A percentile compares a stretch with the other conserved stretches of the same genome.
Evolutionary conservation across 2,329 filamentous ascomycete species (phyloP).

Genomic region (Hawksworthiomyces lignivorus): DNA sequence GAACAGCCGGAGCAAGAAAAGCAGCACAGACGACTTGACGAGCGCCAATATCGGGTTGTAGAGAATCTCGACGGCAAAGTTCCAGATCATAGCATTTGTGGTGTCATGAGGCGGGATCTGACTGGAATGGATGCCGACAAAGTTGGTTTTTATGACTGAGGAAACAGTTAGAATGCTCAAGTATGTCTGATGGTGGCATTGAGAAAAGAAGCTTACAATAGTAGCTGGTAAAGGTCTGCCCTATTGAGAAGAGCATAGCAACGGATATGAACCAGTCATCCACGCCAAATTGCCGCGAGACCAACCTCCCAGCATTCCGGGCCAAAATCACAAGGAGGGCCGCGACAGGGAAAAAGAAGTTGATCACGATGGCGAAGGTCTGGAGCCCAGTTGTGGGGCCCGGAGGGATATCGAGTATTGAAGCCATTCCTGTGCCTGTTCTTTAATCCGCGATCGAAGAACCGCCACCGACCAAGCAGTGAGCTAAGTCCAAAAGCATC

Average conservation of each 20-base stretch:
- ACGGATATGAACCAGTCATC: slow-evolving; percentile 25
- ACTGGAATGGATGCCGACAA: slow-evolving; percentile 19
- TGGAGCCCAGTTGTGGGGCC: slow-evolving; percentile 18
- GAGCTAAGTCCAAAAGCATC: not conserved
- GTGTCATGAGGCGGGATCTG: slow-evolving; percentile 19
- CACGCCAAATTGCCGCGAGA: slow-evolving; percentile 18
- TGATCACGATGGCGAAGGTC: slow-evolving; percentile 22
- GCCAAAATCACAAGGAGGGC: slow-evolving; percentile 20
- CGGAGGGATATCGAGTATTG: slow-evolving; percentile 4
- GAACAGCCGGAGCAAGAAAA: slow-evolving; percentile 25
- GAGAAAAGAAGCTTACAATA: slow-evolving; percentile 19
- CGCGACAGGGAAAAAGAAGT: slow-evolving; percentile 22
- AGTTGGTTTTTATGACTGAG: slow-evolving; percentile 26
- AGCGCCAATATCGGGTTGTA: slow-evolving; percentile 28
- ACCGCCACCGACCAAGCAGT: not conserved
- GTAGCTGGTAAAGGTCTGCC: slow-evolving; percentile 22
- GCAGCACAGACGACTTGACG: slow-evolving; percentile 26
- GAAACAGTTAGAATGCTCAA: too few species aligned
- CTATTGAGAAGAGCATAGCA: slow-evolving; percentile 23
- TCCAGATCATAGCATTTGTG: slow-evolving; percentile 21
- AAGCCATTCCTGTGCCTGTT: slow-evolving; percentile 1
- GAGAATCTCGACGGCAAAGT: slow-evolving; percentile 25
- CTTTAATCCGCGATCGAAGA: slow-evolving; percentile 2
- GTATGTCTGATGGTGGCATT: too few species aligned
- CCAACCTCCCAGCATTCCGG: slow-evolving; percentile 19